Evolutionary conservation across 768 basidiomycete genomes (phyloP), one percentile per base, ranked within the genome.

Genomic region (Pleurotus citrinopileatus): DNA sequence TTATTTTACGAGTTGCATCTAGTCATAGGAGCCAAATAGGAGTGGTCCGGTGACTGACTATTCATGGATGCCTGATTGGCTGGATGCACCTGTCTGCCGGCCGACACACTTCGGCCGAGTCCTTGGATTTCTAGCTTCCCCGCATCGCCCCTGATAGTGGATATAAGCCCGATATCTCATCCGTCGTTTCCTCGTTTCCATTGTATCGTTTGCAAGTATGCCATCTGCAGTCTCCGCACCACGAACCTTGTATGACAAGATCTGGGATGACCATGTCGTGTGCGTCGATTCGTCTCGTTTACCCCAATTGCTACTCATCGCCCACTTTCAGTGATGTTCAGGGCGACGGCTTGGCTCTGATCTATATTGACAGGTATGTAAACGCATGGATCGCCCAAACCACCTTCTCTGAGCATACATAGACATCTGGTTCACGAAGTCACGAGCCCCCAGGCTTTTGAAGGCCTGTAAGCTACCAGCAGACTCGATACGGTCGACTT

Each of bases 261-360:
- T 98, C 59, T 97, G 91, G 86, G 93, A 97, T 60, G 94, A 98
- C 67, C 96, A 98, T 73, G 83, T 96, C 65, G 89, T 98, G 84
- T 93, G 63, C 57, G 90, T 68, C 26, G 25, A 29, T 20, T 48
- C 43, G 52, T 54, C 51, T 32, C 23, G 42, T 48, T 46, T 6
- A 17, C 40, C 48, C 52, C 27, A 46, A 40, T n/a, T 58, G 36
- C 29, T 57, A 53, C 51, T 60, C 62, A 27, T 57, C 44, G n/a
- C 34, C 28, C 29, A 52, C 45, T 20, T 60, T 42, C 62, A 92
- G 91, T 32, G 80, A 89, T 63, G 67, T 79, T 55, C 83, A 89
- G 60, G 82, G 89, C 40, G 84, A 90, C 62, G 91, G 89, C 44
- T 76, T 88, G 44, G 85, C 89, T 4, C 79, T 94, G 52, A 78